Conservation (phyloP, 2,329 filamentous ascomycete species). For the Colletotrichum sp. region DNA sequence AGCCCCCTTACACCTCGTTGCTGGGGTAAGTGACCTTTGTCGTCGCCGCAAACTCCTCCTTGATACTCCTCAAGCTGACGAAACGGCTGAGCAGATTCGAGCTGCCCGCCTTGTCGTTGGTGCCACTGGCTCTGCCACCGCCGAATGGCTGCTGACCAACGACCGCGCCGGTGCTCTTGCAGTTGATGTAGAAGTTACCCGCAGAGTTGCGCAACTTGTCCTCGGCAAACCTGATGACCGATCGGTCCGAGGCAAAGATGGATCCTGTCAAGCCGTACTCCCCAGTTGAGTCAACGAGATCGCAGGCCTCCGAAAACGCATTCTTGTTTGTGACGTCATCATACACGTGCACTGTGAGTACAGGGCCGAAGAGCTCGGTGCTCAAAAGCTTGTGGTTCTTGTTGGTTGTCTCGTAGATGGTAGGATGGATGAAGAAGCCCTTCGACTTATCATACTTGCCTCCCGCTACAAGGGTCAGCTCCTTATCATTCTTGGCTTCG, state of each 20-base stretch:
- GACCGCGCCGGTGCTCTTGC: slow-evolving; percentile 78
- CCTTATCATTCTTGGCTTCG: slow-evolving; percentile 75
- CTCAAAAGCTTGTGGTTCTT: slow-evolving; percentile 76
- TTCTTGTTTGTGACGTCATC: slow-evolving; percentile 62
- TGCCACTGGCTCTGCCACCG: slow-evolving; percentile 70
- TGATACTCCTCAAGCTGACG: slow-evolving; percentile 70
- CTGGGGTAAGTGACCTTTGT: slow-evolving; percentile 72
- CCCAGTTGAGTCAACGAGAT: slow-evolving; percentile 71
- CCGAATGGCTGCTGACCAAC: slow-evolving; percentile 78
- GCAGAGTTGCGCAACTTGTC: slow-evolving; percentile 74
- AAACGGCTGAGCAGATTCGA: slow-evolving; percentile 68
- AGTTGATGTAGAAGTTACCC: slow-evolving; percentile 88
- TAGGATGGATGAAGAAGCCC: slow-evolving; percentile 86
- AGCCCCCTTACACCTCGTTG: slow-evolving; percentile 62
- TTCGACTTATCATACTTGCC: slow-evolving; percentile 78
- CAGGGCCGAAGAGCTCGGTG: slow-evolving; percentile 83
- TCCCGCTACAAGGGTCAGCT: slow-evolving; percentile 75
- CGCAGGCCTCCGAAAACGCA: slow-evolving; percentile 64
- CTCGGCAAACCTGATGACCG: slow-evolving; percentile 70
- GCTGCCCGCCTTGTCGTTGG: slow-evolving; percentile 77
- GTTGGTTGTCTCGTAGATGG: slow-evolving; percentile 78
- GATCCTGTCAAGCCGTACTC: slow-evolving; percentile 82
- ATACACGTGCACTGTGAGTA: slow-evolving; percentile 79
- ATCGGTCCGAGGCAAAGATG: slow-evolving; percentile 74
- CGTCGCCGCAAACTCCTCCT: slow-evolving; percentile 76